Evolutionary conservation across 1,139 yeast genomes (phyloP).

Genomic region (Hanseniaspora gamundiae): DNA sequence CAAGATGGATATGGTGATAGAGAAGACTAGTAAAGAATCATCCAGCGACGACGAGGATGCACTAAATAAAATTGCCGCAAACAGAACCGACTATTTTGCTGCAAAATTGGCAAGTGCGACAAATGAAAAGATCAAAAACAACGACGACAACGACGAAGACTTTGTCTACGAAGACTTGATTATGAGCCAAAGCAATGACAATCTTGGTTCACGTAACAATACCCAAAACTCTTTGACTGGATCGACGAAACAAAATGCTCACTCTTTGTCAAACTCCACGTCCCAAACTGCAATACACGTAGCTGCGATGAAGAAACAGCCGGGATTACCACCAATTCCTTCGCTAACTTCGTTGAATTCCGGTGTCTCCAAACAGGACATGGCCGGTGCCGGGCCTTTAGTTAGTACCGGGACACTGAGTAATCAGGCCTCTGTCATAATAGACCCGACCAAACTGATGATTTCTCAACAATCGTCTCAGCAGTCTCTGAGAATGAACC

Average conservation of each 20-base stretch:
- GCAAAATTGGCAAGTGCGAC: constrained; percentile 91
- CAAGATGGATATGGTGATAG: too few species aligned
- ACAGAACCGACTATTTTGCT: constrained; percentile 87
- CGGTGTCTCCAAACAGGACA: background rate
- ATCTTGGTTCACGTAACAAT: constrained; percentile 16
- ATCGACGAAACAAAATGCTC: background rate
- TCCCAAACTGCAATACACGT: constrained; percentile 5
- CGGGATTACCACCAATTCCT: background rate
- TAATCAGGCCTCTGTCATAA: constrained; percentile 6
- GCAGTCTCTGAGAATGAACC: background rate
- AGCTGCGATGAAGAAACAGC: background rate
- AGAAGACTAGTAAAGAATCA: background rate
- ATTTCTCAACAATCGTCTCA: constrained; percentile 15
- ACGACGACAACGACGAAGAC: constrained; percentile 82
- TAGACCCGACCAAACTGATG: constrained; percentile 15
- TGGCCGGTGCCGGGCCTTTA: background rate
- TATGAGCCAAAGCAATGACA: constrained; percentile 29
- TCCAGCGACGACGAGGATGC: background rate
- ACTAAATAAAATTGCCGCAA: constrained; percentile 7
- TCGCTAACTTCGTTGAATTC: background rate
- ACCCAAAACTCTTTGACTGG: constrained; percentile 15
- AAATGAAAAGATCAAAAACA: constrained; percentile 48
- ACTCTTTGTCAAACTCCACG: constrained; percentile 1
- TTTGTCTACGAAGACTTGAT: constrained; percentile 68
- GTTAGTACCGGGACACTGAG: constrained; percentile 4